Base-by-base conservation (phyloP, 2,329 filamentous ascomycete genomes). In the Fusarium dimerum region DNA sequence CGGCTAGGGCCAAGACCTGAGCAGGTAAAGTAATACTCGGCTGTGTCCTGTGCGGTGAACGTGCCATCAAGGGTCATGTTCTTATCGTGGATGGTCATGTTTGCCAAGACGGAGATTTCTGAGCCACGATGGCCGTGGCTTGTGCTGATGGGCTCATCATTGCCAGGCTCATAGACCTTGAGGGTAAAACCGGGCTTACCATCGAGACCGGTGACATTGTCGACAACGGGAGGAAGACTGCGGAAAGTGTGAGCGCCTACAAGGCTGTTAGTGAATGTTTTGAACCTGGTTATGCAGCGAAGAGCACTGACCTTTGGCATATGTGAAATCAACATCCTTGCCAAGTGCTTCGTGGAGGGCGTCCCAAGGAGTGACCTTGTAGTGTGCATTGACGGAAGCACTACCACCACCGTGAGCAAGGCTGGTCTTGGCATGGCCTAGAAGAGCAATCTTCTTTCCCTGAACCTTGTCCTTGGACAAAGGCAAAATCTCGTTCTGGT, bases 401-500 rank as follows among this genome's bases (percentile, higher is more conserved):
- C 70, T 73, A 8, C 71, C 72, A n/a, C 72, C 71, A 10, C 71
- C 71, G n/a, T 69, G 68, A 20, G 68, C 68, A 8, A 72, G 57
- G 8, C 68, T 66, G 18, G 58, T 62, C 52, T 71, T 72, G 44
- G 70, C 63, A 29, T 71, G 65, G 1, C 71, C 70, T 38, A 74
- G 58, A 8, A 72, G 45, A 20, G 68, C 67, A 49, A 70, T 63
- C 48, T 63, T 68, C 51, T 69, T 70, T 34, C 67, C 67, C 51
- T 64, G 64, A 17, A 68, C 51, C 51, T 64, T 65, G 1, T 66
- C 64, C 34, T 59, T 66, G 3, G 79, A 74, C 58, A 87, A 78
- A 4, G 85, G 85, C 15, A 88, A 71, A 12, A 86, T 68, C 4
- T 71, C 70, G 5, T 78, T 76, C 52, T 85, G 78, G 57, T 88